Base-by-base conservation (phyloP, 805 yeast genomes). In the Lipomyces kockii region DNA sequence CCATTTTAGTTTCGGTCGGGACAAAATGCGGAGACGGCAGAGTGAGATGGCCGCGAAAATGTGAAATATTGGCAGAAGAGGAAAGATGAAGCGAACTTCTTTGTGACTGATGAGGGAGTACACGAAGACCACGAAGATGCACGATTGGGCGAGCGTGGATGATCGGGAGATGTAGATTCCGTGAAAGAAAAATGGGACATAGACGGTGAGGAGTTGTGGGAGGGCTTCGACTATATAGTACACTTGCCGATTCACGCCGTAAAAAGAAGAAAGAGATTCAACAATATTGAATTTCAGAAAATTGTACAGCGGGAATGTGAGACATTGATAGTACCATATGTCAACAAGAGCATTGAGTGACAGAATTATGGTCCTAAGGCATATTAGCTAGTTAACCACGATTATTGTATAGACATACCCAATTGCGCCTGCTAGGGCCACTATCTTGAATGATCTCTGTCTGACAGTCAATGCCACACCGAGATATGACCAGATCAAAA, bases 21-120 rank as follows among this genome's bases (percentile, higher is more conserved):
- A 58, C 46, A 73, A 5, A 20, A 69, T 57, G 2, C 63, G 49
- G 11, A 79, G 68, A 0, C 84, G 84, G 49, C 76, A 25, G 12
- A 71, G 61, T 8, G 72, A 66, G 6, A 43, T 75, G 0, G 90
- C 83, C 0, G 88, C 77, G 27, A 87, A 76, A 1, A 86, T 64
- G 17, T 89, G 80, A 68, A 92, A 78, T 1, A 91, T 73, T 1
- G 99, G 98, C 78, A 90, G 87, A 62, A 95, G 75, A 1, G 96
- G 97, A 72, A 89, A 92, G 20, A 96, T 82, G 76, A 95, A 95
- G 58, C 99, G 83, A 73, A 92, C 90, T 76, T 95, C 99, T 76
- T 95, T 95, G 77, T 95, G 99, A 11, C 84, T 80, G 22, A 95
- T 84, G 1, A 81, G 61, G 0, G 97, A 90, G 72, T 90, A 91